Evolutionary conservation across 352 stramenopile genomes (phyloP), one percentile per base, ranked within the genome.

Genomic region (Pelagophyceae sp.): DNA sequence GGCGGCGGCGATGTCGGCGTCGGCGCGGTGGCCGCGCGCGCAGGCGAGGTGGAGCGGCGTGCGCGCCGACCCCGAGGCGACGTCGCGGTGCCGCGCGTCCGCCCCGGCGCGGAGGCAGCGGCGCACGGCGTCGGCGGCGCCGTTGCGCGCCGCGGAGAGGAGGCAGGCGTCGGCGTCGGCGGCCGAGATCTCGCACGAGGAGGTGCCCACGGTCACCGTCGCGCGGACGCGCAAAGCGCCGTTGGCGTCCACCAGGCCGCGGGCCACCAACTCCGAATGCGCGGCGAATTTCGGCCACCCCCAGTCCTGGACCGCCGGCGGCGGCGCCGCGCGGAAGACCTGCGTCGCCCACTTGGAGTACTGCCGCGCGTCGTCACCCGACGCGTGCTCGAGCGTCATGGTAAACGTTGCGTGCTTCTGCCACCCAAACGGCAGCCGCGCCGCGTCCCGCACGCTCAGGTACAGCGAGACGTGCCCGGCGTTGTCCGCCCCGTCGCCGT

Each of bases 311-410:
- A 74, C 67, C 38, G 67, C 67, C 20, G 67, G 67, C 29, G 67
- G 67, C 67, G 67, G 67, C 67, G 67, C 67, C 17, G 67, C 67
- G 67, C 67, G 67, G 38, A 74, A 74, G 67, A 58, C 67, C 37
- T 74, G 67, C 38, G 67, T 74, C 38, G 67, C 67, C 67, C 67
- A 74, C 38, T 74, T 74, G 35, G 67, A 51, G 38, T 74, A 74
- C 2, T 58, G 35, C 2, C 67, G 67, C 11, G 33, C 19, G 20
- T 29, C 35, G 38, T 74, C 38, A 6, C n/a, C 31, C 61, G 61
- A 40, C 38, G 33, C 67, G 38, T 74, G 67, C 35, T 74, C 67
- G 15, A 74, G 27, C 20, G 67, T 58, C 67, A 74, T 74, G 5
- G 67, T 58, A 37, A 74, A 74, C 35, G 67, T 74, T 37, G 67